Conservation (phyloP, 202 grass and related monocot species). For the Musa balbisiana region DNA sequence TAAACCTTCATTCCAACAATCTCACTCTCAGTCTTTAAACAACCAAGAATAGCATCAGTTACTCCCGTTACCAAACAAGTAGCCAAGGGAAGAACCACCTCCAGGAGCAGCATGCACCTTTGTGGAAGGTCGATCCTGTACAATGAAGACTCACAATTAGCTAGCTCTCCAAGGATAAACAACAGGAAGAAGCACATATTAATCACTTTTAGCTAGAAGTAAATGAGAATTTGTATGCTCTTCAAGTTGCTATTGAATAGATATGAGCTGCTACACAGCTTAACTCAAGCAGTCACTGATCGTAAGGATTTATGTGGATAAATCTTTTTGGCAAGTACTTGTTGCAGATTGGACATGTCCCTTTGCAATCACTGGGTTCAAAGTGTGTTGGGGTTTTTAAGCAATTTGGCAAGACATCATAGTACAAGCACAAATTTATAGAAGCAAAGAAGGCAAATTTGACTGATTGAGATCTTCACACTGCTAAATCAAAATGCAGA, state of each 20-base stretch:
- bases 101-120: conserved; percentile 19
- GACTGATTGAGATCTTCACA: background rate
- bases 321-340: background rate
- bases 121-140: conserved; percentile 15
- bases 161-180: background rate
- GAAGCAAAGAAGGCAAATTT: background rate
- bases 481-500: background rate
- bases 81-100: conserved; percentile 15
- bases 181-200: background rate
- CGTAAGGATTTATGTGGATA: background rate
- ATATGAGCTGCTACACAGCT: background rate
- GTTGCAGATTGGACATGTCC: background rate
- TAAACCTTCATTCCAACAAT: background rate
- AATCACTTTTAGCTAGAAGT: background rate
- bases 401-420: background rate
- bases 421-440: background rate
- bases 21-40: too few relatives aligned
- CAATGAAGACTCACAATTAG: background rate
- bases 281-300: too few relatives aligned
- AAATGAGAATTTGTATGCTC: too few relatives aligned
- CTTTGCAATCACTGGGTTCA: background rate
- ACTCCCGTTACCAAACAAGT: background rate
- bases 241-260: too few relatives aligned
- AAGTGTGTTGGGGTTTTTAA: background rate
- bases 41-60: conserved; percentile 11